Evolutionary conservation across 148 eudicot genomes (phyloP), one percentile per base, ranked within the genome.

Genomic region (Limonium bicolor): DNA sequence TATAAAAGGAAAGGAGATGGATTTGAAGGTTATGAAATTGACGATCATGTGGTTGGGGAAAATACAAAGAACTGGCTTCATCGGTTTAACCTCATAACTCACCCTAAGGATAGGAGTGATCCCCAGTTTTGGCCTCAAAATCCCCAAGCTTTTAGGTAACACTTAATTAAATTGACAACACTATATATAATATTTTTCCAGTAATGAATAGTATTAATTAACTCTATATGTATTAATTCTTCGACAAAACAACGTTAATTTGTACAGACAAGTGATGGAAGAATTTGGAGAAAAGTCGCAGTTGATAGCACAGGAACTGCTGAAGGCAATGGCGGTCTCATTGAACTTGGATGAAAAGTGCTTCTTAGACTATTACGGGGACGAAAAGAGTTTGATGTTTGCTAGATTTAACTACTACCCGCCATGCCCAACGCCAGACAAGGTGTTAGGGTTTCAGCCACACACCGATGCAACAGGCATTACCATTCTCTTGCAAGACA

Each of bases 21-120:
- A n/a, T 19, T 45, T 40, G 72, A 81, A 43, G 86, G 92, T 7
- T 80, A 77, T 22, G 83, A 83, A 8, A 77, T 46, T 26, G 83
- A 77, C 45, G 9, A 59, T 2, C 42, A 51, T 53, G 48, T 64
- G 48, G 52, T 59, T 0, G 73, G 62, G 20, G 33, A 56, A 34
- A 82, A 77, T 47, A 48, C 27, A 9, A 48, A 74, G 34, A 69
- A 67, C 23, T 80, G 95, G 92, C 55, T 58, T 23, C 90, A 85
- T 36, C 58, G 95, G 16, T 47, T 86, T 35, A 74, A 54, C 60
- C 58, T 80, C 13, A 49, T 36, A 2, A 55, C 70, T 11, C 24
- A 47, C 58, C 92, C 92, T 11, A 41, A 62, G 25, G 52, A 65
- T 13, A 63, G 57, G 32, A 61, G 60, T 15, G 61, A 72, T 39